These are phyloP conservation scores for Calycina marina DNA, from an alignment of 2,329 filamentous ascomycete species.

Conservation along the genomic window DNA sequence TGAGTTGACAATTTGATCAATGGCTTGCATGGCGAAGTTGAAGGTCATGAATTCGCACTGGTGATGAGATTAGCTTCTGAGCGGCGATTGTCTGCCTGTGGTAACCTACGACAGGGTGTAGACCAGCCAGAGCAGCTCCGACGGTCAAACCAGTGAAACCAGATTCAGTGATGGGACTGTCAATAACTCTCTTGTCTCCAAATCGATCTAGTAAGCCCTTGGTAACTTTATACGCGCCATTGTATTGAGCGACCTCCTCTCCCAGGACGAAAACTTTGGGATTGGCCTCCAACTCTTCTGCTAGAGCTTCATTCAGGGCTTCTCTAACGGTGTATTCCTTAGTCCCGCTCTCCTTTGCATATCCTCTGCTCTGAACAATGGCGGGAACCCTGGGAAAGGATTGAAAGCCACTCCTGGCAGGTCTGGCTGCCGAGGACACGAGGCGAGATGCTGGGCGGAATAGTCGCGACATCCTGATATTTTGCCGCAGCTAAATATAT, in stretches of 20 bases:
- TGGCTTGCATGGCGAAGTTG: constrained; percentile 99
- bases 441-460: constrained; percentile 50
- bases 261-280: constrained; percentile 91
- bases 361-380: constrained; percentile 21
- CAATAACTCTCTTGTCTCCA: constrained; percentile 92
- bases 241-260: constrained; percentile 99
- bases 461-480: constrained; percentile 33
- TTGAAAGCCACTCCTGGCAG: constrained; percentile 37
- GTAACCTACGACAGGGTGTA: constrained; percentile 75
- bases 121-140: constrained; percentile 83
- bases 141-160: constrained; percentile 90
- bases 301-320: constrained; percentile 92
- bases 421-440: constrained; percentile 36
- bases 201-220: constrained; percentile 96
- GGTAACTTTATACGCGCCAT: constrained; percentile 99
- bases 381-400: constrained; percentile 23
- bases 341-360: constrained; percentile 32
- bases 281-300: constrained; percentile 90
- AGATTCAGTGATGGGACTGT: constrained; percentile 95
- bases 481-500: constrained; percentile 10
- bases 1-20: constrained; percentile 99
- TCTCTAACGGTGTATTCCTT: constrained; percentile 97
- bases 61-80: constrained; percentile 4
- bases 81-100: constrained; percentile 4
- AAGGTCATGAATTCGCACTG: constrained; percentile 99